Evolutionary conservation across 148 eudicot species (phyloP), one percentile per base, ranked within the genome.

Genomic region (Vaccinium vitisidaea): DNA sequence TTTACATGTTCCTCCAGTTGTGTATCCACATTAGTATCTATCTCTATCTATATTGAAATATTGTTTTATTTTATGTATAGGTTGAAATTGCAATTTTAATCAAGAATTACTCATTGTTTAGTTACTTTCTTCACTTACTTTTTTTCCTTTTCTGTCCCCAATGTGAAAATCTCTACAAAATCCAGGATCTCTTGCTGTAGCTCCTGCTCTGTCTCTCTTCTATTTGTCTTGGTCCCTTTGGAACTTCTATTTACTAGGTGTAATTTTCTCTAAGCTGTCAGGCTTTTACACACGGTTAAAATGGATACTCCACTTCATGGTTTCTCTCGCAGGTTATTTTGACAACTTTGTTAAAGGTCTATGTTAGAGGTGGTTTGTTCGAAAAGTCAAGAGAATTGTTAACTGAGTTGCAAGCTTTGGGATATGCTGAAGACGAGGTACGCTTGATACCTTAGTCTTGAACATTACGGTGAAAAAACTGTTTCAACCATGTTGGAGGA

Each of bases 351-450:
- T 82, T 95, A 74, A 95, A 95, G 89, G 98, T 92, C 55, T 95
- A 94, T 86, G 93, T 91, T 76, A 93, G 89, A 89, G 96, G 93
- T 10, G 94, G 95, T 77, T 90, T 95, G 84, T 91, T 94, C 80
- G 98, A 94, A 77, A 91, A 93, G 88, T 89, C 98, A 77, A 91
- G 93, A 84, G 88, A 87, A 84, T 85, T 95, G 80, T 82, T 95
- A 63, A 85, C 87, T 84, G 91, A 94, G 84, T 86, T 95, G 83
- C 94, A 94, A 89, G 90, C 89, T 89, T 77, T 89, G 86, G 98
- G 98, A 61, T 90, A 90, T 90, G 98, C 98, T 81, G 86, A 89
- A 86, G 92, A 91, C 85, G 98, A 95, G 98, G 98, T 95, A 89
- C 39, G 46, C 63, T 56, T 67, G n/a, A 80, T 75, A 13, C 39